Conservation (phyloP, 176 grass and related monocot genomes). For the Bothriochloa decipiens region DNA sequence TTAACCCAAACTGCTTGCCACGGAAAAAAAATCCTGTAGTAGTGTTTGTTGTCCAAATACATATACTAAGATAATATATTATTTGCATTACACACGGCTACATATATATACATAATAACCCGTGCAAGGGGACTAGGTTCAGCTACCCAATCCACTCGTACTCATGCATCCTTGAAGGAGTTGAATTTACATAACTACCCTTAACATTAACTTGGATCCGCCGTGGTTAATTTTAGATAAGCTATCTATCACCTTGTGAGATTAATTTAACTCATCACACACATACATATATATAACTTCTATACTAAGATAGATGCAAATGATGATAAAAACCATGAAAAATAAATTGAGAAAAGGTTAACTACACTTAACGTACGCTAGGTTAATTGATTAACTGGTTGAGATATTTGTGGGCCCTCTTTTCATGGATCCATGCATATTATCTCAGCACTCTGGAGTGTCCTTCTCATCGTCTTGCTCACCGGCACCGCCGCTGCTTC, state of each 20-base stretch:
- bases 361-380: slow-evolving; percentile 30
- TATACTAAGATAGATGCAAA: background rate
- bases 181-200: slow-evolving; percentile 1
- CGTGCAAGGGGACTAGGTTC: background rate
- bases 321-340: slow-evolving; percentile 25
- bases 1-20: too few species aligned
- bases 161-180: slow-evolving; percentile 14
- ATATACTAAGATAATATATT: background rate
- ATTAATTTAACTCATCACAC: slow-evolving; percentile 30
- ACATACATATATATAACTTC: slow-evolving; percentile 1
- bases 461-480: slow-evolving; percentile 39
- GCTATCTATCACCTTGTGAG: background rate
- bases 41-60: too few species aligned
- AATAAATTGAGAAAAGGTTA: background rate
- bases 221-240: slow-evolving; percentile 31
- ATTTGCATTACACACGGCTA: background rate
- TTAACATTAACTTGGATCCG: background rate
- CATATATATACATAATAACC: background rate
- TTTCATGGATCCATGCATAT: background rate
- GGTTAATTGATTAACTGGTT: slow-evolving; percentile 27
- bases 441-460: slow-evolving; percentile 17
- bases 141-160: slow-evolving; percentile 2
- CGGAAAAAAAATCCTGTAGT: too few species aligned
- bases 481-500: slow-evolving; percentile 9
- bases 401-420: background rate